Evolutionary conservation across 345 rosid species (phyloP), one percentile per base, ranked within the genome.

Genomic region (Linum tenue): DNA sequence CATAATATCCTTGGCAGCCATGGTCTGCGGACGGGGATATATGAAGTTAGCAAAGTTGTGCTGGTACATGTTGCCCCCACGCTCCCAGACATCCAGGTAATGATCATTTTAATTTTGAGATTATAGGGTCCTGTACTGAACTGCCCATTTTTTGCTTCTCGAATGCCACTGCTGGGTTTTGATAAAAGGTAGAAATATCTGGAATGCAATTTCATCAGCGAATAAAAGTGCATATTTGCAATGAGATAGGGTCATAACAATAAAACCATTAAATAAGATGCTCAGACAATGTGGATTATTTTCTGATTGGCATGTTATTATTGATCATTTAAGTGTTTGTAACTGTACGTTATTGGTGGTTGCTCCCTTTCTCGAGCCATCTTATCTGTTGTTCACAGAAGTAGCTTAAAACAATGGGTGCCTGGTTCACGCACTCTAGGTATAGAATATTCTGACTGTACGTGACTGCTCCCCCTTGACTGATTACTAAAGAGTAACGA

Each of bases 1-100:
- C 66, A 62, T 50, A 3, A 72, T 43, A n/a, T 63, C 39, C 51
- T 72, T 73, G n/a, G 69, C 72, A 92, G 98, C 75, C 97, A 92
- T 79, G 98, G 97, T 55, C 77, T 94, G 74, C 85, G 99, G 69
- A 94, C 99, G 37, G 99, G 97, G 78, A 82, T 94, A 69, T 88
- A 80, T 39, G 99, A 94, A 86, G 97, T 88, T 62, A 84, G 89
- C 64, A 94, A 90, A 80, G 88, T 87, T 59, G 73, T 90, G 71
- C 73, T 94, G 73, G 77, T 85, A 70, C 90, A 94, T 77, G 80
- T 94, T 64, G 95, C 99, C 48, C 99, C 99, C 31, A 84, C 80
- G 56, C 88, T 94, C 63, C 91, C 91, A 59, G 95, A 88, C 62
- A 68, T 94, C 67, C 99, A 94, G 92, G 99, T 90, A 77, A 67